These are phyloP conservation scores for Metschnikowia koreensis DNA, from an alignment of 805 yeast species.

Conservation along the genomic window DNA sequence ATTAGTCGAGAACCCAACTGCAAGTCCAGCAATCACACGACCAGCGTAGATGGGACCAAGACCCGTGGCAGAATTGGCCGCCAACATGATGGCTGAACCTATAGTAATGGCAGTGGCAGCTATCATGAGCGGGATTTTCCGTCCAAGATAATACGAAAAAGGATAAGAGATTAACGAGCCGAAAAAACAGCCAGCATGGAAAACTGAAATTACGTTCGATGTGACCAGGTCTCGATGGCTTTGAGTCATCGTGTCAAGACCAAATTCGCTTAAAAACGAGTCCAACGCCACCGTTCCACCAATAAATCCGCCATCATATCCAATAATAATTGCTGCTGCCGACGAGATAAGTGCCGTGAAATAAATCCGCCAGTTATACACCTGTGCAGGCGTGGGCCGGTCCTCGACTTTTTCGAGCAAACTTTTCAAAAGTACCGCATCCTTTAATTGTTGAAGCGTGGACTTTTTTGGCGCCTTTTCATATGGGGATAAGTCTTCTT, in stretches of 20 bases:
- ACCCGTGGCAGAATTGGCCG: slow-evolving; percentile 25
- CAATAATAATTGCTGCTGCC: slow-evolving; percentile 40
- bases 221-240: slow-evolving; percentile 22
- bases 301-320: slow-evolving; percentile 42
- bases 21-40: slow-evolving; percentile 35
- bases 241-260: slow-evolving; percentile 23
- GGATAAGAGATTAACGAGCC: slow-evolving; percentile 41
- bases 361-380: slow-evolving; percentile 35
- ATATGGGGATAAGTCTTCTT: slow-evolving; percentile 1
- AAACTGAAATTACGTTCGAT: slow-evolving; percentile 38
- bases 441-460: slow-evolving; percentile 10
- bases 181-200: slow-evolving; percentile 41
- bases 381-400: slow-evolving; percentile 38
- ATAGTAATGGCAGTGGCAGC: slow-evolving; percentile 33
- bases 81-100: slow-evolving; percentile 39
- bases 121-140: slow-evolving; percentile 29
- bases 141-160: slow-evolving; percentile 32
- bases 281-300: slow-evolving; percentile 39
- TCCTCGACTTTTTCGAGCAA: slow-evolving; percentile 36
- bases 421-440: slow-evolving; percentile 16
- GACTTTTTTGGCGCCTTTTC: slow-evolving; percentile 4
- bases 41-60: slow-evolving; percentile 40
- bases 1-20: slow-evolving; percentile 37
- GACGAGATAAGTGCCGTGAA: slow-evolving; percentile 37
- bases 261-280: slow-evolving; percentile 33